phyloP scores from a whole-genome alignment of 768 basidiomycete species.

The Rhizopogon roseolus region DNA sequence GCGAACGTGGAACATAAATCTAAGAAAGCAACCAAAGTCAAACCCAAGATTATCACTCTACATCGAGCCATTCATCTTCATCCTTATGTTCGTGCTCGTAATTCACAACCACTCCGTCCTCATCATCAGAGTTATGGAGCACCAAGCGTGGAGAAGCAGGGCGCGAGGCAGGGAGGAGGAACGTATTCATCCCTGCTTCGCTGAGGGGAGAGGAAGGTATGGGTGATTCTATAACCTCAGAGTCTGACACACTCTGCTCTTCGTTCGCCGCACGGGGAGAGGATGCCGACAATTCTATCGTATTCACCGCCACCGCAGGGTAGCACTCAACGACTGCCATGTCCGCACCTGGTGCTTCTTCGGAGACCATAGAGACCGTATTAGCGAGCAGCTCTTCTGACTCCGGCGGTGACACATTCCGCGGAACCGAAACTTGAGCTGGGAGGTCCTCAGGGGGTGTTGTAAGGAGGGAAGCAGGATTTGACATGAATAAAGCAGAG shows the following conservation, averaged over 20 bases:
- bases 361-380: too few species aligned
- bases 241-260: too few species aligned
- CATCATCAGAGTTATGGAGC: neutral
- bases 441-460: neutral
- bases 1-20: neutral
- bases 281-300: neutral
- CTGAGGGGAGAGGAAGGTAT: neutral
- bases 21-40: neutral
- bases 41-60: slow-evolving; percentile 23
- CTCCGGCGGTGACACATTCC: neutral
- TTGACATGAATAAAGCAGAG: neutral
- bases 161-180: slow-evolving; percentile 19
- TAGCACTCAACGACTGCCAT: neutral
- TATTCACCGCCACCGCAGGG: neutral
- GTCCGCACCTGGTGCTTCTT: neutral
- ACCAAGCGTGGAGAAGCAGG: neutral
- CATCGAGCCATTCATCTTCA: slow-evolving; percentile 31
- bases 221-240: neutral
- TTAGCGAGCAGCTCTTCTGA: neutral
- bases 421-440: neutral
- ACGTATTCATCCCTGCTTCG: slow-evolving; percentile 10
- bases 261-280: neutral
- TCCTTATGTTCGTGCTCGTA: neutral
- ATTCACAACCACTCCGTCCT: slow-evolving; percentile 16
- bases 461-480: neutral